Conservation (phyloP, 345 rosid species). For the Boechera stricta region DNA sequence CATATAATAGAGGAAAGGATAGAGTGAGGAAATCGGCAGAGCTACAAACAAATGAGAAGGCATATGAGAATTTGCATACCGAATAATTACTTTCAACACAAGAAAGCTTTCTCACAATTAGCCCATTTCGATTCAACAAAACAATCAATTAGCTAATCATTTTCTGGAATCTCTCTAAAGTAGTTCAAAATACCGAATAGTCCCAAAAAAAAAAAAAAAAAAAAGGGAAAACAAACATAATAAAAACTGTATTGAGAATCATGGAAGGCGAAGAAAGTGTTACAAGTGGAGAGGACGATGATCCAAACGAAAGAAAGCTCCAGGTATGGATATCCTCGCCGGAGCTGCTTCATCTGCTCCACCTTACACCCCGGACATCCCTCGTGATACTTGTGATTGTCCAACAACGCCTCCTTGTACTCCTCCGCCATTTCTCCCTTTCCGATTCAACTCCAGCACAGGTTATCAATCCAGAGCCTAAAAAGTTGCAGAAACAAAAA, state of each 20-base stretch:
- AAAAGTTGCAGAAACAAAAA: too few relatives aligned
- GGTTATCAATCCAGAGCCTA: not conserved
- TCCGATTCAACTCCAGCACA: not conserved
- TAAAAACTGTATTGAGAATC: not conserved
- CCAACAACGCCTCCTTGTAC: conserved; percentile 43
- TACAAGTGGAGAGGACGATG: conserved; percentile 73
- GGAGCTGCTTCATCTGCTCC: conserved; percentile 60
- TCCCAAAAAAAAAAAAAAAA: not conserved
- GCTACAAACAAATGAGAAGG: conserved; percentile 50
- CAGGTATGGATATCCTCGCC: conserved; percentile 59
- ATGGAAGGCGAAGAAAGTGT: not conserved
- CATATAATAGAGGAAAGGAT: conserved; percentile 92
- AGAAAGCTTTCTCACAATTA: conserved; percentile 19
- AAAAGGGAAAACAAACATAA: too few relatives aligned
- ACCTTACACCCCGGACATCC: conserved; percentile 72
- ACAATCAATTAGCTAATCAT: not conserved
- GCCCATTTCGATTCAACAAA: not conserved
- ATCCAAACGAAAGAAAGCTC: conserved; percentile 73
- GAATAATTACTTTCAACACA: conserved; percentile 39
- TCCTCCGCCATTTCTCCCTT: conserved; percentile 42
- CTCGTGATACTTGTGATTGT: conserved; percentile 29
- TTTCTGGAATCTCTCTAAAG: not conserved
- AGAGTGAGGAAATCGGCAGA: conserved; percentile 84
- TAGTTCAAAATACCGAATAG: not conserved
- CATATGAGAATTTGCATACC: conserved; percentile 1